phyloP scores from a whole-genome alignment of 331 rosid genomes.

The Telfairia occidentalis region DNA sequence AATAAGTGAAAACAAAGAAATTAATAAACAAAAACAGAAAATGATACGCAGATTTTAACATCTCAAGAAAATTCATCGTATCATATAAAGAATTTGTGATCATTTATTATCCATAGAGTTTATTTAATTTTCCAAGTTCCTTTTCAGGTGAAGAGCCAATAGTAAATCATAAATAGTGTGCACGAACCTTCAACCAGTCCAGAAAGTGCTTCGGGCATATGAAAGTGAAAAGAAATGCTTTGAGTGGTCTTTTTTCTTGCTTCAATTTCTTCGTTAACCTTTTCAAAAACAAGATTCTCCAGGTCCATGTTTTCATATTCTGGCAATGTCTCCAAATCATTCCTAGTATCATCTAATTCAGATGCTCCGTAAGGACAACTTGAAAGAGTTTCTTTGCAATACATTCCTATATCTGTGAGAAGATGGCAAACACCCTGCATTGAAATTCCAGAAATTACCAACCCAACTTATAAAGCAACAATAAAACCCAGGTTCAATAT shows the following conservation, averaged over 20 bases:
- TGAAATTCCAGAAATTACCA: conserved; percentile 9
- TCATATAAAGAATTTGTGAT: not conserved
- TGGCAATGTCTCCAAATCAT: conserved; percentile 57
- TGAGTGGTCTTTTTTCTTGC: conserved; percentile 67
- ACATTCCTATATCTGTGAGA: conserved; percentile 58
- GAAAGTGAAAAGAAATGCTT: conserved; percentile 71
- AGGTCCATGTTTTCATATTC: conserved; percentile 90
- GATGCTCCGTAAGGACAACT: conserved; percentile 38
- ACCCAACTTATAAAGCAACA: not conserved
- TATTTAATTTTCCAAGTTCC: not conserved
- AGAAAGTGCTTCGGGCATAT: conserved; percentile 57
- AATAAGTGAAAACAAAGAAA: not conserved
- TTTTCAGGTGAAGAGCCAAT: not conserved
- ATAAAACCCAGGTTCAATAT: not conserved
- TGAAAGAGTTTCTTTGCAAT: conserved; percentile 61
- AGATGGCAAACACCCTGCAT: conserved; percentile 84
- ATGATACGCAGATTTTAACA: not conserved
- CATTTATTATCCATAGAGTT: not conserved
- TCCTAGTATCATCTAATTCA: conserved; percentile 52
- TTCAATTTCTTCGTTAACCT: conserved; percentile 80
- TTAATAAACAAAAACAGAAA: not conserved
- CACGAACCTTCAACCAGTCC: conserved; percentile 69
- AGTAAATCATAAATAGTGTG: not conserved
- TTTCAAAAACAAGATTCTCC: conserved; percentile 72
- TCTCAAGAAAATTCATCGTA: not conserved